Percentiles rank a stretch among this genome's conserved stretches.
These are phyloP conservation scores for Aspergillus pseudoviridinutans DNA, from an alignment of 2,329 filamentous ascomycete genomes.

Conservation along the genomic window DNA sequence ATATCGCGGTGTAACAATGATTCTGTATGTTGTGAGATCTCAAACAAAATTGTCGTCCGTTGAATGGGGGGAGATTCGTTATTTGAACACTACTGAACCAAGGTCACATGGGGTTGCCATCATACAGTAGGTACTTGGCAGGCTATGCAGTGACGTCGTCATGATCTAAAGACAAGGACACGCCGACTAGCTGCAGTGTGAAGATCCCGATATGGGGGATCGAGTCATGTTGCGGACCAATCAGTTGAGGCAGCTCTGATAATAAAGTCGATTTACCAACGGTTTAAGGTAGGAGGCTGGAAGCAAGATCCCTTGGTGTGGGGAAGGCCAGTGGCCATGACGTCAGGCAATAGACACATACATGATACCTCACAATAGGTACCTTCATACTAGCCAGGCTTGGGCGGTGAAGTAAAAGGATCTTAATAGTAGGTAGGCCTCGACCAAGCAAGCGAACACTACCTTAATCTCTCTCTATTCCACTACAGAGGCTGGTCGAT, in stretches of 20 bases:
- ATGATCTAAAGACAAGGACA: constrained; percentile 18
- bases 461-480: background rate
- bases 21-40: constrained; percentile 6
- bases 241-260: background rate
- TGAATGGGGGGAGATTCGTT: background rate
- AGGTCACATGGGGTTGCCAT: constrained; percentile 8
- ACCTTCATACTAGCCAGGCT: background rate
- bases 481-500: background rate
- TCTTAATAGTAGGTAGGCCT: background rate
- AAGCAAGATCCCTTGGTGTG: background rate
- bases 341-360: background rate
- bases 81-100: background rate
- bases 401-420: background rate
- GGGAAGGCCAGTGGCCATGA: background rate
- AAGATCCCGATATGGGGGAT: background rate
- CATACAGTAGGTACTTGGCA: background rate
- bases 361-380: background rate
- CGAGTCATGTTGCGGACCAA: background rate
- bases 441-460: background rate
- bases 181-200: background rate
- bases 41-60: constrained; percentile 1
- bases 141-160: constrained; percentile 26
- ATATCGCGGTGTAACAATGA: background rate
- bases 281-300: background rate
- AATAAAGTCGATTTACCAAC: background rate